Evolutionary conservation across 192 early-diverging fungal species (phyloP).

Genomic region (Linnemannia schmuckeri): DNA sequence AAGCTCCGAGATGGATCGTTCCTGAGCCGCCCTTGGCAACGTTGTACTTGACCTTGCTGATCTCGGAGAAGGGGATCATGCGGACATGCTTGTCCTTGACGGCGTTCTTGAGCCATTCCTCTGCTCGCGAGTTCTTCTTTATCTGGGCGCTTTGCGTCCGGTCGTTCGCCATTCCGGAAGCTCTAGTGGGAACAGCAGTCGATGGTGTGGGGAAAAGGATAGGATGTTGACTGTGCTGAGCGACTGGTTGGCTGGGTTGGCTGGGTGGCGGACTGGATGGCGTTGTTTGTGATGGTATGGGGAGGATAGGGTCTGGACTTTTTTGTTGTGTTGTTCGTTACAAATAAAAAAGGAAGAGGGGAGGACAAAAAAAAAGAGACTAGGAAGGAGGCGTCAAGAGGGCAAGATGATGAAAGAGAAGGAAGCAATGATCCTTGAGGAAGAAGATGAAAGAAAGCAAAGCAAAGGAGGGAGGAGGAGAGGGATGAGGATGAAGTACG

Average conservation of each 20-base stretch:
- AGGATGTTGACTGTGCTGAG: not conserved
- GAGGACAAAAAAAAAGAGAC: not conserved
- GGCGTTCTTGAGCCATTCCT: constrained; percentile 54
- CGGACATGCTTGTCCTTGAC: constrained; percentile 58
- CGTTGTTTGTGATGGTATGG: not conserved
- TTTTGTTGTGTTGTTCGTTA: not conserved
- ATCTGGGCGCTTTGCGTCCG: constrained; percentile 52
- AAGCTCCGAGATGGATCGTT: constrained; percentile 56
- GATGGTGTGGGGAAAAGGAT: not conserved
- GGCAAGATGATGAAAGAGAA: not conserved
- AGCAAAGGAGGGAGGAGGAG: not conserved
- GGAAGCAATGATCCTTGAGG: not conserved
- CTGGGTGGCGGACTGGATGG: not conserved
- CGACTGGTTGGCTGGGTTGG: not conserved
- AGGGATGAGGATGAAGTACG: not conserved
- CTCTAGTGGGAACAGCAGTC: not conserved
- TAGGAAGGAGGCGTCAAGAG: constrained; percentile 16
- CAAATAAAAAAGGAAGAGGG: not conserved
- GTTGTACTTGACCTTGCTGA: constrained; percentile 57
- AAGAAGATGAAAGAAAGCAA: not conserved
- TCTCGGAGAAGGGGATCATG: constrained; percentile 57
- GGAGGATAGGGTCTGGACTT: not conserved
- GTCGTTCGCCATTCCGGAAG: constrained; percentile 41
- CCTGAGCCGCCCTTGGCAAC: constrained; percentile 56
- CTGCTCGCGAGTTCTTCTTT: constrained; percentile 51